Conservation (phyloP, 2,329 filamentous ascomycete species). For the Penicillium brevicompactum region DNA sequence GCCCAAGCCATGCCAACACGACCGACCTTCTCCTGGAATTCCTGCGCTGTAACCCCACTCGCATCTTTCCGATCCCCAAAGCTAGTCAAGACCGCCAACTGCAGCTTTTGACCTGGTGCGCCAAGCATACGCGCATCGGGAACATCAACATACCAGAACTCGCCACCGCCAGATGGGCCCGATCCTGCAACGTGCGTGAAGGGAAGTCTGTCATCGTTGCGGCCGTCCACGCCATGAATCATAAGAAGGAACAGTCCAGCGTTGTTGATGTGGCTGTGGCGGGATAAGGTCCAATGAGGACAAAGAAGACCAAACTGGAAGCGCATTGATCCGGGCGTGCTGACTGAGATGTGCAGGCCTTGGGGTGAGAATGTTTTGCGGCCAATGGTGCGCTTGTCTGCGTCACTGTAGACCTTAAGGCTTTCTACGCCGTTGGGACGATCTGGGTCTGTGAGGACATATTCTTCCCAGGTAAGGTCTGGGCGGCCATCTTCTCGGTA, state of each 20-base stretch:
- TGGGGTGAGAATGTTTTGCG: slow-evolving; percentile 64
- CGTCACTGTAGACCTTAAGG: slow-evolving; percentile 51
- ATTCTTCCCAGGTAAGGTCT: slow-evolving; percentile 75
- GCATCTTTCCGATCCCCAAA: slow-evolving; percentile 54
- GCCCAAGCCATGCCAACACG: slow-evolving; percentile 53
- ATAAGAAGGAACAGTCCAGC: slow-evolving; percentile 67
- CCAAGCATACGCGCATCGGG: slow-evolving; percentile 64
- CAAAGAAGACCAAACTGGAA: slow-evolving; percentile 83
- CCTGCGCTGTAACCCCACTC: slow-evolving; percentile 53
- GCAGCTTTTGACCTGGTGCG: slow-evolving; percentile 67
- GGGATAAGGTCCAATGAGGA: slow-evolving; percentile 76
- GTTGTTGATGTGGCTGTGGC: slow-evolving; percentile 61
- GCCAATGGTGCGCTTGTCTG: slow-evolving; percentile 54
- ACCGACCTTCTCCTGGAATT: slow-evolving; percentile 52
- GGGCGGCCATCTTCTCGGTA: slow-evolving; percentile 71
- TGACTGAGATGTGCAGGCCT: slow-evolving; percentile 61
- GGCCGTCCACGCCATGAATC: slow-evolving; percentile 67
- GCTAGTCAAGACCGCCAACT: slow-evolving; percentile 62
- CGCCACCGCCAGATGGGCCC: slow-evolving; percentile 64
- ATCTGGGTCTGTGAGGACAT: slow-evolving; percentile 65
- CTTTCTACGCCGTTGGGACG: slow-evolving; percentile 46
- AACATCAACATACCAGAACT: slow-evolving; percentile 81
- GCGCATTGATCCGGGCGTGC: slow-evolving; percentile 61
- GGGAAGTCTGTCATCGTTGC: slow-evolving; percentile 67
- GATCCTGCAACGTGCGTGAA: slow-evolving; percentile 56